Evolutionary conservation across 2,329 filamentous ascomycete genomes (phyloP).

Genomic region (Aspergillus pseudoviridinutans): DNA sequence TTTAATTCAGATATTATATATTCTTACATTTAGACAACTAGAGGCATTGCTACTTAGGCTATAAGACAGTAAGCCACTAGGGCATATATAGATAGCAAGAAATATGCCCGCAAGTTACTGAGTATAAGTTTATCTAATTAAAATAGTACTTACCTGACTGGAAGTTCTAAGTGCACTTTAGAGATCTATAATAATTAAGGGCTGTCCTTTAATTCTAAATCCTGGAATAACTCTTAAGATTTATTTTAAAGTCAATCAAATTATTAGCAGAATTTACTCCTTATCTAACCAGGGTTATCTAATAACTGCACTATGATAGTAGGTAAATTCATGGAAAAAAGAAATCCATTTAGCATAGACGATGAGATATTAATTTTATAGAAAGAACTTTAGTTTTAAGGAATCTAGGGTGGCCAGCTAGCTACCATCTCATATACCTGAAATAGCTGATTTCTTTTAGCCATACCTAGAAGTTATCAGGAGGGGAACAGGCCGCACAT

Average conservation of each 20-base stretch:
- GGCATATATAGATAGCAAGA: background rate
- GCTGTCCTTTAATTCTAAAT: background rate
- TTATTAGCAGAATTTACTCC: background rate
- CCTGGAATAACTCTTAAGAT: background rate
- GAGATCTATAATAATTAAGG: background rate
- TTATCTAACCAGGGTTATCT: background rate
- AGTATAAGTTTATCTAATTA: background rate
- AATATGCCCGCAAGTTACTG: background rate
- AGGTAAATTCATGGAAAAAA: too few species aligned
- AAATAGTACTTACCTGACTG: conserved; percentile 5
- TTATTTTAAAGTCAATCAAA: conserved; percentile 1
- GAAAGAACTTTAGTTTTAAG: background rate
- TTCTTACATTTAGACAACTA: background rate
- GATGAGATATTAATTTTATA: background rate
- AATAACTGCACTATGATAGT: background rate
- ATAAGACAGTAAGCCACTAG: conserved; percentile 1
- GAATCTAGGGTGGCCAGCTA: background rate
- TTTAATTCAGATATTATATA: background rate
- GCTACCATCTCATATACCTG: background rate
- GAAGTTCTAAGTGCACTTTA: background rate
- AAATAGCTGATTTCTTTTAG: background rate
- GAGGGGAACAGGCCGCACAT: background rate
- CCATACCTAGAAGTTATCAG: background rate
- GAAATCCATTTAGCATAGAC: background rate
- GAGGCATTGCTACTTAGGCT: background rate